phyloP scores from a whole-genome alignment of 2,329 filamentous ascomycete species.

The Fusarium nurragi region DNA sequence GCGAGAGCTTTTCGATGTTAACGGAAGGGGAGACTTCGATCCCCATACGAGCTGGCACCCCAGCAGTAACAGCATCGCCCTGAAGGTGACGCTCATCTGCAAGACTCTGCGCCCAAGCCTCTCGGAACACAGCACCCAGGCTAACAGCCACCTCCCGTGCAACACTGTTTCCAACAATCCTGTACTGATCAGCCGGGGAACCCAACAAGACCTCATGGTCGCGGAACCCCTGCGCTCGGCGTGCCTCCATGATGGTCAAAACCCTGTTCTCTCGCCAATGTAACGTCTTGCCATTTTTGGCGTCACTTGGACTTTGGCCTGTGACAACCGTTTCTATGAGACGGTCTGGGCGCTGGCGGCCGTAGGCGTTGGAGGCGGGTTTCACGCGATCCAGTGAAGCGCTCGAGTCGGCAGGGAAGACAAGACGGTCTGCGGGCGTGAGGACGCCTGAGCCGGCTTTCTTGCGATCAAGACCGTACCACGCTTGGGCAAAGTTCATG shows the following conservation, averaged over 20 bases:
- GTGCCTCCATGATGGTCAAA: conserved; percentile 71
- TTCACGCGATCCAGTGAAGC: conserved; percentile 51
- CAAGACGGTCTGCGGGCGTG: conserved; percentile 50
- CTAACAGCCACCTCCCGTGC: conserved; percentile 73
- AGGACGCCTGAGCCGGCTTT: conserved; percentile 47
- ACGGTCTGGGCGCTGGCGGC: conserved; percentile 59
- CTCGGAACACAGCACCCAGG: conserved; percentile 70
- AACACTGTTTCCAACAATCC: conserved; percentile 80
- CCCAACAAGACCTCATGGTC: conserved; percentile 78
- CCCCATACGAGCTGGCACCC: neutral
- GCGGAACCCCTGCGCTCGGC: conserved; percentile 74
- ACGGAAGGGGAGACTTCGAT: conserved; percentile 19
- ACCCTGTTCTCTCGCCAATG: conserved; percentile 74
- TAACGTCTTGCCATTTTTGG: conserved; percentile 62
- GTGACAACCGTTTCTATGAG: conserved; percentile 74
- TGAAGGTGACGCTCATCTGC: conserved; percentile 21
- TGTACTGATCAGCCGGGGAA: conserved; percentile 62
- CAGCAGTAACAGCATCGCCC: neutral
- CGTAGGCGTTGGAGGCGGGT: conserved; percentile 57
- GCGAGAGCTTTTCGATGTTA: conserved; percentile 12
- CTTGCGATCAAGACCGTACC: conserved; percentile 47
- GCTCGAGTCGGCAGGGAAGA: conserved; percentile 50
- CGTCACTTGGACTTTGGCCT: conserved; percentile 58
- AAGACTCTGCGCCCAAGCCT: conserved; percentile 56
- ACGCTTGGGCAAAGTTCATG: conserved; percentile 61